Evolutionary conservation across 805 yeast species (phyloP).

Genomic region (Myxozyma vanderwaltii): DNA sequence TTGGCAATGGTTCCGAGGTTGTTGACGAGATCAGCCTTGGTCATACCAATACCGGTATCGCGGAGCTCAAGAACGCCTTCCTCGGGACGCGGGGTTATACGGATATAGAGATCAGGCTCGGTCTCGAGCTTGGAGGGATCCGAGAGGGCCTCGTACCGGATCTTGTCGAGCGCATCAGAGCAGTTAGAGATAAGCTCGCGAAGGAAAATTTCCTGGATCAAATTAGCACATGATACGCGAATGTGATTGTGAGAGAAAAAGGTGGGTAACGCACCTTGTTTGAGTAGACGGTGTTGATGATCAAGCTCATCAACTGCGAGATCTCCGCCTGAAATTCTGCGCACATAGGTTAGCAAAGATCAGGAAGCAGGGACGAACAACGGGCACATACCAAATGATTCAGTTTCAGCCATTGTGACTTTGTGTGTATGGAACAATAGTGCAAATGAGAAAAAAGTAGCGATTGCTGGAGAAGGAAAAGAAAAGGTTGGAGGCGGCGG

Average conservation of each 20-base stretch:
- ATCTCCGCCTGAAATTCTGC: conserved; percentile 95
- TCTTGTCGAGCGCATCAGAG: conserved; percentile 98
- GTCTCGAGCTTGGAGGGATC: conserved; percentile 90
- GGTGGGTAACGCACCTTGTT: conserved; percentile 57
- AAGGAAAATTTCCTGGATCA: conserved; percentile 75
- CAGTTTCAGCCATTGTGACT: conserved; percentile 27
- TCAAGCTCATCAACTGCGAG: conserved; percentile 99
- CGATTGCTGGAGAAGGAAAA: neutral
- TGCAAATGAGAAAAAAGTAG: neutral
- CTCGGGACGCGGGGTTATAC: conserved; percentile 97
- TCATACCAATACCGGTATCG: conserved; percentile 99
- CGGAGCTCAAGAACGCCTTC: conserved; percentile 92
- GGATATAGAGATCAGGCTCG: conserved; percentile 94
- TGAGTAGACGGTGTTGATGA: conserved; percentile 99
- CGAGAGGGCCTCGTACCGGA: conserved; percentile 92
- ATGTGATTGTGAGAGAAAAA: neutral
- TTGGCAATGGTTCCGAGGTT: conserved; percentile 99
- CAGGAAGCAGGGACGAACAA: neutral
- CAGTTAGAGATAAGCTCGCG: conserved; percentile 99
- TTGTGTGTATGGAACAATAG: neutral
- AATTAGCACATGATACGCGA: neutral
- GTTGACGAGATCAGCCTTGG: conserved; percentile 98
- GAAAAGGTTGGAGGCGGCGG: conserved; percentile 4
- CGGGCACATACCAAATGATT: conserved; percentile 27
- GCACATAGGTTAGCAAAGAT: conserved; percentile 3